These are phyloP conservation scores for Ogataea parapolymorpha DNA, from an alignment of 805 yeast genomes.

Conservation along the genomic window DNA sequence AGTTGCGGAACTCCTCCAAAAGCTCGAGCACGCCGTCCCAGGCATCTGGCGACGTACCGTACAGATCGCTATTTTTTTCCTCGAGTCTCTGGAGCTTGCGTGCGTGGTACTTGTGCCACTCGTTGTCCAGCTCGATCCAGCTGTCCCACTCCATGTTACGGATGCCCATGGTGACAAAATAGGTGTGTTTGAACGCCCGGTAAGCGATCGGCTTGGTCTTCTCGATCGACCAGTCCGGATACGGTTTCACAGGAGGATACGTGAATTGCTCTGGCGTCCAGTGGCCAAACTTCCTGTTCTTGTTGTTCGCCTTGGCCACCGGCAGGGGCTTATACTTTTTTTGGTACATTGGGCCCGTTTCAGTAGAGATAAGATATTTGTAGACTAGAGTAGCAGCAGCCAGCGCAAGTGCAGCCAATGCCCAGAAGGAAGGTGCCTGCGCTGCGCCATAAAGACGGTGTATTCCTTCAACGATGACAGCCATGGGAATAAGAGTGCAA, in stretches of 20 bases:
- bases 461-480: conserved; percentile 3
- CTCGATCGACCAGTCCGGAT: conserved; percentile 45
- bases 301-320: conserved; percentile 39
- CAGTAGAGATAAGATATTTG: not conserved
- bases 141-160: conserved; percentile 55
- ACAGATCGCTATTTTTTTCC: conserved; percentile 43
- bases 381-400: conserved; percentile 1
- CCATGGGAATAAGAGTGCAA: not conserved
- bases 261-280: conserved; percentile 54
- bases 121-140: conserved; percentile 69
- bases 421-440: conserved; percentile 9
- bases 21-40: conserved; percentile 54
- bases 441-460: not conserved
- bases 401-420: conserved; percentile 8
- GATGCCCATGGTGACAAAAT: conserved; percentile 67
- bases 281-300: conserved; percentile 43
- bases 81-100: conserved; percentile 48
- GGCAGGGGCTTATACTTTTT: conserved; percentile 30
- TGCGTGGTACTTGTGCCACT: conserved; percentile 55
- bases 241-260: conserved; percentile 49
- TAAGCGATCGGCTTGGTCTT: conserved; percentile 57
- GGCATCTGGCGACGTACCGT: conserved; percentile 51
- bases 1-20: conserved; percentile 49
- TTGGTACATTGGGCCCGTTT: conserved; percentile 5
- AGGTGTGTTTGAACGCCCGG: conserved; percentile 64